Percentiles rank a stretch among this genome's conserved stretches.
Evolutionary conservation across 2,329 filamentous ascomycete genomes (phyloP).

Genomic region (Xylaria hypoxylon): DNA sequence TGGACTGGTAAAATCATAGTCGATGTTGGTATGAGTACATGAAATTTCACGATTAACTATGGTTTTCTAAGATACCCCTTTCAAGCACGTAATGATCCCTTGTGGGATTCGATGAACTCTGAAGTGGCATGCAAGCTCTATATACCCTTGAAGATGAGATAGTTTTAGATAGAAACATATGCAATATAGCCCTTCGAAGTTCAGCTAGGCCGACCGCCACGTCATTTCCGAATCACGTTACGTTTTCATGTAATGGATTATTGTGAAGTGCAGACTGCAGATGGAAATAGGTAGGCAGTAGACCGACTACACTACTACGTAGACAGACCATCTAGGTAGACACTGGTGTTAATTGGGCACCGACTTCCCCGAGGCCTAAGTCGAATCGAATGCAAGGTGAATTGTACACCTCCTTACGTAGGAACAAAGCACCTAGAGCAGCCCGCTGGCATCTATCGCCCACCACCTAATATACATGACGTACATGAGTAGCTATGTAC

Average conservation of each 20-base stretch:
- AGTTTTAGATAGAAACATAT: slow-evolving; percentile 18
- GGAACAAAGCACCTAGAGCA: neutral
- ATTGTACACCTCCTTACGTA: slow-evolving; percentile 17
- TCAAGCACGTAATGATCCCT: neutral
- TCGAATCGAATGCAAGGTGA: slow-evolving; percentile 20
- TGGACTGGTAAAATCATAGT: slow-evolving; percentile 13
- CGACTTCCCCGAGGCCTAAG: slow-evolving; percentile 12
- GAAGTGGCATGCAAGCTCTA: slow-evolving; percentile 3
- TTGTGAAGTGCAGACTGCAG: slow-evolving; percentile 4
- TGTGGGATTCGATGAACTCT: neutral
- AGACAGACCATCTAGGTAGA: neutral
- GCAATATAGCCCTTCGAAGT: slow-evolving; percentile 1
- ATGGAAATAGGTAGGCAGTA: slow-evolving; percentile 7
- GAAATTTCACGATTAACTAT: slow-evolving; percentile 9
- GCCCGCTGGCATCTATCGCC: neutral
- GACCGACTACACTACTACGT: neutral
- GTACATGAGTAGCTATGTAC: neutral
- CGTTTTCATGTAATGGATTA: slow-evolving; percentile 1
- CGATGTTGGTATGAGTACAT: slow-evolving; percentile 3
- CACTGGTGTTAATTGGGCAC: slow-evolving; percentile 4
- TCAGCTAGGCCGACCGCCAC: slow-evolving; percentile 6
- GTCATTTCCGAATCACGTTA: slow-evolving; percentile 14
- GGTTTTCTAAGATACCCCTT: slow-evolving; percentile 25
- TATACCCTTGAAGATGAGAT: slow-evolving; percentile 11
- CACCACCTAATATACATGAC: neutral